Evolutionary conservation across 1,284 basidiomycete genomes (phyloP).

Genomic region (Papiliotrema laurentii): DNA sequence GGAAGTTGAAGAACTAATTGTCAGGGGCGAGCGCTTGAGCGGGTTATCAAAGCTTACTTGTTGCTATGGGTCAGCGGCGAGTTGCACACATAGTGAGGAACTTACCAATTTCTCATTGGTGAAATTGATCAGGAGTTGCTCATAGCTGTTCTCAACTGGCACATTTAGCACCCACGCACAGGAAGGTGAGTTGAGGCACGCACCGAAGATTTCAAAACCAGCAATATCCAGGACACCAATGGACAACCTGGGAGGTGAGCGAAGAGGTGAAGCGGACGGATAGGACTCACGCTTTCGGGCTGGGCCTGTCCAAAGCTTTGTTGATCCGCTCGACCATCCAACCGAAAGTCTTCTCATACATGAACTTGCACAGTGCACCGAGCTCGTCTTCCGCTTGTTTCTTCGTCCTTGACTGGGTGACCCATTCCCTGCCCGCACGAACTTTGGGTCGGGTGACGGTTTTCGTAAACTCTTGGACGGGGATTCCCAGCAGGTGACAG

Average conservation of each 20-base stretch:
- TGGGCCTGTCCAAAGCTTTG: constrained; percentile 85
- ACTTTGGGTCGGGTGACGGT: constrained; percentile 84
- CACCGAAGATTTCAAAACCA: constrained; percentile 84
- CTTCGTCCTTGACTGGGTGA: constrained; percentile 84
- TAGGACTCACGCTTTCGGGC: constrained; percentile 62
- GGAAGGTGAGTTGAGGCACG: constrained; percentile 5
- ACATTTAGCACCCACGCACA: background rate
- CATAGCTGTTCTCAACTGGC: constrained; percentile 70
- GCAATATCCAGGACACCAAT: constrained; percentile 99
- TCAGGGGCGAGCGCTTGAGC: background rate
- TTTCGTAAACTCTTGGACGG: constrained; percentile 80
- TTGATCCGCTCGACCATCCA: constrained; percentile 93
- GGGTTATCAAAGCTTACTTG: background rate
- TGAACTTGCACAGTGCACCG: constrained; percentile 85
- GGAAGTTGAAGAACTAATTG: constrained; percentile 88
- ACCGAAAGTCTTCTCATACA: constrained; percentile 97
- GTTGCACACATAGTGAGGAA: background rate
- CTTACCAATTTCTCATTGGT: constrained; percentile 84
- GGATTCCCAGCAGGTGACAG: constrained; percentile 90
- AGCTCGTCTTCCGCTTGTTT: constrained; percentile 94
- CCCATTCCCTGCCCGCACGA: constrained; percentile 95
- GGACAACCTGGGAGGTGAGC: constrained; percentile 58
- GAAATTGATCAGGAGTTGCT: constrained; percentile 98
- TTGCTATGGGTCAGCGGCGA: background rate
- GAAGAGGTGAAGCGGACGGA: background rate